Percentiles rank a stretch among this genome's conserved stretches.
Conservation (phyloP, 805 yeast species). For the Yamadazyma insecticola region DNA sequence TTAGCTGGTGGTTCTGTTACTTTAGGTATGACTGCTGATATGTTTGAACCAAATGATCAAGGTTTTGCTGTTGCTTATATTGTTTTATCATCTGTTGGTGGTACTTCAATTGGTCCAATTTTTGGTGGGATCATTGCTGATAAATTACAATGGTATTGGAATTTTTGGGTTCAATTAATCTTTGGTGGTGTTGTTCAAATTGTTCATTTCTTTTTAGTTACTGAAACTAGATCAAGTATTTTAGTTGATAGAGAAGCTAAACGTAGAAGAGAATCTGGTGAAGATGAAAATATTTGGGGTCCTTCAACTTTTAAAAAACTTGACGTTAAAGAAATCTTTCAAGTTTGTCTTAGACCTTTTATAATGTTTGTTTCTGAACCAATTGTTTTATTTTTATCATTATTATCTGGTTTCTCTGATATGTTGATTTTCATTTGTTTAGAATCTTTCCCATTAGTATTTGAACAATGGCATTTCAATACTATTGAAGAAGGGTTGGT, state of each 20-base stretch:
- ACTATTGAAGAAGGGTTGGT: constrained; percentile 24
- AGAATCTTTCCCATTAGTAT: constrained; percentile 31
- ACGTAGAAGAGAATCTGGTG: constrained; percentile 29
- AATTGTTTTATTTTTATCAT: constrained; percentile 32
- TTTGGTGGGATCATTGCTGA: constrained; percentile 32
- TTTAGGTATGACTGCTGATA: constrained; percentile 29
- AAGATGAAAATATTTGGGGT: constrained; percentile 28
- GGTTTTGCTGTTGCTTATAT: constrained; percentile 30
- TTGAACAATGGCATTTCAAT: constrained; percentile 31
- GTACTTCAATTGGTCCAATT: constrained; percentile 25
- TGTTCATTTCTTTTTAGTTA: constrained; percentile 28
- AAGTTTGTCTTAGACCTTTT: constrained; percentile 36
- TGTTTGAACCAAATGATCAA: constrained; percentile 29
- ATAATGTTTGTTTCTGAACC: constrained; percentile 35
- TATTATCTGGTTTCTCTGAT: constrained; percentile 38
- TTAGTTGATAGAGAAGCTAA: constrained; percentile 34
- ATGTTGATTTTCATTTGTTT: constrained; percentile 37
- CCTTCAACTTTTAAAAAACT: constrained; percentile 26
- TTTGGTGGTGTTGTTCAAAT: constrained; percentile 31
- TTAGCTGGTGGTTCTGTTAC: constrained; percentile 33
- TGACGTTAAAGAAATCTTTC: constrained; percentile 18
- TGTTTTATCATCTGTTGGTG: constrained; percentile 29
- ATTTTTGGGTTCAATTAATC: constrained; percentile 31
- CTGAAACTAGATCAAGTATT: constrained; percentile 30
- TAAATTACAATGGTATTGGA: constrained; percentile 26